Conservation (phyloP, 257 asterid genomes). For the Solanum sejunctum region DNA sequence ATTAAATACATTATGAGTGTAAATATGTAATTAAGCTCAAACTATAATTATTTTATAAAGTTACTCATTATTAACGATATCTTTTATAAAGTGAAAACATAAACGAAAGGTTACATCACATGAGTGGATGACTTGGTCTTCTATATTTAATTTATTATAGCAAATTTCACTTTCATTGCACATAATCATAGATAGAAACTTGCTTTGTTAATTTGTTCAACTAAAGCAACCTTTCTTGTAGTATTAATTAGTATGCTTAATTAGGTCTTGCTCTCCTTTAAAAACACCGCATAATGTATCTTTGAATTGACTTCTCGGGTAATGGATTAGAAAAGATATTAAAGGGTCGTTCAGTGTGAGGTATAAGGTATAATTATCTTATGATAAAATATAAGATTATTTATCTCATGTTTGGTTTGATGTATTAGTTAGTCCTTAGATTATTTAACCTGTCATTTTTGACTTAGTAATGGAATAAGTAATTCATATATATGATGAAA, state of each 20-base stretch:
- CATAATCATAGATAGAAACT: neutral
- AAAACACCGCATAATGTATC: neutral
- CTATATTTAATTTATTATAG: neutral
- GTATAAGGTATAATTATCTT: no score
- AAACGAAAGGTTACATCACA: neutral
- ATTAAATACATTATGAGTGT: no score
- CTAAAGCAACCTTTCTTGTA: neutral
- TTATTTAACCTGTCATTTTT: no score
- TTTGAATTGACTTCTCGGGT: neutral
- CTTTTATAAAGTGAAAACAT: neutral
- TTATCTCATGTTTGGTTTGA: no score
- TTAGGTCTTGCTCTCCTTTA: neutral
- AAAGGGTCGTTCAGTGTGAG: no score
- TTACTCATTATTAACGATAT: no score
- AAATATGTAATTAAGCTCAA: no score
- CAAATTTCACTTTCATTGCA: neutral
- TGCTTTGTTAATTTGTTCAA: neutral
- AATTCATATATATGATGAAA: no score
- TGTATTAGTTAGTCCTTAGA: no score
- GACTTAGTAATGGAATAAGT: no score
- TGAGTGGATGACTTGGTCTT: neutral
- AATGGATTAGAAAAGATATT: neutral
- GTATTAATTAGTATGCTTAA: neutral
- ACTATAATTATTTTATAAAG: no score
- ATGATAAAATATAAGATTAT: no score